Base-by-base conservation (phyloP, 148 eudicot species). In the Tetragonia tetragonoides region DNA sequence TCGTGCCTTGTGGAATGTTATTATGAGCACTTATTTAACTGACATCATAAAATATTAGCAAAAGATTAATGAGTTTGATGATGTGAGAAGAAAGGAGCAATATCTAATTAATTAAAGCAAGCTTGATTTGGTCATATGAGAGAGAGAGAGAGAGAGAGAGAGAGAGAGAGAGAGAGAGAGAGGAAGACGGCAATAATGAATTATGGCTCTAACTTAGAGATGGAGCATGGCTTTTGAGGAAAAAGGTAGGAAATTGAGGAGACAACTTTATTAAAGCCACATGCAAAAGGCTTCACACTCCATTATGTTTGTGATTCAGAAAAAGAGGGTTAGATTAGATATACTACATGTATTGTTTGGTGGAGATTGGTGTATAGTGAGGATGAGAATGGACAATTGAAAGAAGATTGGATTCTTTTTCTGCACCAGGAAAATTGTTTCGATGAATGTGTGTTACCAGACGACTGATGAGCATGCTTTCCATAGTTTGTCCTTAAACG, bases 221-320 rank as follows among this genome's bases (percentile, higher is more conserved):
- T 38, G 65, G 78, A 78, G 75, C 79, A 82, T 82, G 79, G 59
- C 34, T 78, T 82, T 78, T 69, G 60, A 78, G 67, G 75, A 23
- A 47, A 61, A 77, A 82, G 61, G 62, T 20, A 28, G 51, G 40
- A 8, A 38, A 61, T 49, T 53, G 40, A 72, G 76, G 77, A 66
- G 70, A 72, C 84, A 81, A 69, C 81, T 78, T 74, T 78, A 68
- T 53, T 6, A 38, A 82, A 20, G 34, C 34, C 85, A 82, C 85
- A 75, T 74, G 85, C 75, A 68, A 78, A 78, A 82, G 66, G 56
- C 40, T 78, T 60, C 47, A 53, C 49, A 74, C 70, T 60, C 78
- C 66, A 74, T 68, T 53, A 40, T 74, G 23, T 7, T 53, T 18
- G 53, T 78, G 67, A 74, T 74, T 68, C 71, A 61, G 61, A 54